Percentiles rank a stretch among this genome's conserved stretches.
Evolutionary conservation across 1,284 basidiomycete genomes (phyloP).

Genomic region (Microbotryum lychnidis-dioicae): DNA sequence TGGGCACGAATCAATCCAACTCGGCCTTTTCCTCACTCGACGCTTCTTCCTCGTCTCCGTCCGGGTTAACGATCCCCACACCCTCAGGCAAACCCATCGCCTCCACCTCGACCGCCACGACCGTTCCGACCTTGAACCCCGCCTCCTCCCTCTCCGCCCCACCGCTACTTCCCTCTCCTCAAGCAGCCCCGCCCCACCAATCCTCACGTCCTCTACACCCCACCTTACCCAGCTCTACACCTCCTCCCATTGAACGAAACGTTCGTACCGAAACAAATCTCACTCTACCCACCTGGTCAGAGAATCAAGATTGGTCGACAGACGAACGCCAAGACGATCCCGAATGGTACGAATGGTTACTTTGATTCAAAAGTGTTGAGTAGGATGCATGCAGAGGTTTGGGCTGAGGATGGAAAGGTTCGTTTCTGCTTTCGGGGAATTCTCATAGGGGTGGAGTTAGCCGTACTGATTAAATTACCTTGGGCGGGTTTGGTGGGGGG

Average conservation of each 20-base stretch:
- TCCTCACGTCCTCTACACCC: not conserved
- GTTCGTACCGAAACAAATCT: conserved; percentile 91
- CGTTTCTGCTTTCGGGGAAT: conserved; percentile 12
- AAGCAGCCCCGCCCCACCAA: not conserved
- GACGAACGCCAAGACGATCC: conserved; percentile 92
- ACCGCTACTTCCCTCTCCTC: too few relatives aligned
- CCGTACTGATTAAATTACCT: too few relatives aligned
- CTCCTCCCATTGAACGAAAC: conserved; percentile 94
- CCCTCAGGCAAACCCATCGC: too few relatives aligned
- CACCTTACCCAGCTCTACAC: conserved; percentile 54
- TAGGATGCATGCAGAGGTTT: conserved; percentile 94
- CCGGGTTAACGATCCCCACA: too few relatives aligned
- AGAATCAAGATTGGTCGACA: conserved; percentile 94
- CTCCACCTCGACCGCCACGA: too few relatives aligned
- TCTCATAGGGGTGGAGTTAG: too few relatives aligned
- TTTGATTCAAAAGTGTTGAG: conserved; percentile 96
- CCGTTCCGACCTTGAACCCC: too few relatives aligned
- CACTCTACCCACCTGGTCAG: conserved; percentile 58
- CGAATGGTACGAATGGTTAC: conserved; percentile 89
- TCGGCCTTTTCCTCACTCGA: too few relatives aligned
- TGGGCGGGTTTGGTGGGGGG: too few relatives aligned
- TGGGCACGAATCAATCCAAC: too few relatives aligned
- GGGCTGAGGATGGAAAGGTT: conserved; percentile 84
- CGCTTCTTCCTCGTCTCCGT: too few relatives aligned
- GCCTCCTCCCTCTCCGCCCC: too few relatives aligned